These are phyloP conservation scores for Zygoascus sp. DNA, from an alignment of 1,139 yeast species.

Conservation along the genomic window DNA sequence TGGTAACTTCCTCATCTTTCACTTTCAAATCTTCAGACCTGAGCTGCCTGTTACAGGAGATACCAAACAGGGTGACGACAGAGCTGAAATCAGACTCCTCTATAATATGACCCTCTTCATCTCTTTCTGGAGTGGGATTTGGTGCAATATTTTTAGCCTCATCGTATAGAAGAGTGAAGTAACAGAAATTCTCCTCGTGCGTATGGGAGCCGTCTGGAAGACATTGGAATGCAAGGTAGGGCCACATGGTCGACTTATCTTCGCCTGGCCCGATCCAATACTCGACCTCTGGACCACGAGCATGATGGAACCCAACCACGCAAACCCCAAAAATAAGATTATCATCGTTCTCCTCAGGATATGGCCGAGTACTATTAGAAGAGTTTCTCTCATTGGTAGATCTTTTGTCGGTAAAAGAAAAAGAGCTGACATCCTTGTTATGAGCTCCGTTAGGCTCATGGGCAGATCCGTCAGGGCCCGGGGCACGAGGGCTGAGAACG, in stretches of 20 bases:
- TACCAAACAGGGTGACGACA: slow-evolving; percentile 78
- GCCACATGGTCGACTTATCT: slow-evolving; percentile 57
- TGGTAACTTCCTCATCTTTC: slow-evolving; percentile 63
- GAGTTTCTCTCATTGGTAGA: too few relatives aligned
- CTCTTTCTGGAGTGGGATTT: slow-evolving; percentile 40
- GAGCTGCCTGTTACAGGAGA: slow-evolving; percentile 87
- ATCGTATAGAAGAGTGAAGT: slow-evolving; percentile 80
- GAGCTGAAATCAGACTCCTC: slow-evolving; percentile 39
- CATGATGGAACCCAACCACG: slow-evolving; percentile 89
- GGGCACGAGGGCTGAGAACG: too few relatives aligned
- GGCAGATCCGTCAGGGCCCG: too few relatives aligned
- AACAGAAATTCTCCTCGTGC: slow-evolving; percentile 89
- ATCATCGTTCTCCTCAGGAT: slow-evolving; percentile 21
- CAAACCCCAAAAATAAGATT: slow-evolving; percentile 72
- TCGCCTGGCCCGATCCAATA: slow-evolving; percentile 76
- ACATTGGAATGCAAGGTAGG: slow-evolving; percentile 90
- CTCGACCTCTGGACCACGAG: slow-evolving; percentile 92
- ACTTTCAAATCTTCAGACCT: slow-evolving; percentile 56
- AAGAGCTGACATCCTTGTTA: too few relatives aligned
- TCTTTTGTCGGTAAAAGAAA: too few relatives aligned
- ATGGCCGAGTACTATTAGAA: too few relatives aligned
- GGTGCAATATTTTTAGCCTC: slow-evolving; percentile 46
- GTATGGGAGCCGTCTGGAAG: slow-evolving; percentile 93
- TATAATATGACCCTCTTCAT: slow-evolving; percentile 32
- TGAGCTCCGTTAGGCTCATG: too few relatives aligned